Conservation (phyloP, 2,329 filamentous ascomycete species). For the Paramyrothecium sp. region DNA sequence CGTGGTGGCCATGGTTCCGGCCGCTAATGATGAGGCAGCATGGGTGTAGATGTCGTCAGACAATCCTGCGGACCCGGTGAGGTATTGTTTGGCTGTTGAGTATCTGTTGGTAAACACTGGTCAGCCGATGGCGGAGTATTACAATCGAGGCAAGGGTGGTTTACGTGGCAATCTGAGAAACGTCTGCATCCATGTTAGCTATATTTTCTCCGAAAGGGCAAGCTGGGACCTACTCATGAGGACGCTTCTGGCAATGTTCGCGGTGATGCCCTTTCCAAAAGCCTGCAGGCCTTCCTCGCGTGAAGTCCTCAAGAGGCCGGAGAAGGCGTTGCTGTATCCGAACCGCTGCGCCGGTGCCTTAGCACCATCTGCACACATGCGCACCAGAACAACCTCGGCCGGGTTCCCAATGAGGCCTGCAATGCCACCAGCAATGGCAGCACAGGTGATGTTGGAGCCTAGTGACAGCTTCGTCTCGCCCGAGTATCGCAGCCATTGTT, state of each 20-base stretch:
- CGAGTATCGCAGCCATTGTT: constrained; percentile 20
- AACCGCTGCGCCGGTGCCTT: constrained; percentile 33
- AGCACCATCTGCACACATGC: constrained; percentile 45
- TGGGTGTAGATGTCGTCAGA: constrained; percentile 40
- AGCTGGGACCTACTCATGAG: constrained; percentile 37
- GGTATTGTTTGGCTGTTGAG: constrained; percentile 29
- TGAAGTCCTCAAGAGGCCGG: constrained; percentile 29
- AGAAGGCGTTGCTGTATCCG: constrained; percentile 34
- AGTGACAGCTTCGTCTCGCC: constrained; percentile 28
- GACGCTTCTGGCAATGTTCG: constrained; percentile 40
- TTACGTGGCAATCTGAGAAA: constrained; percentile 43
- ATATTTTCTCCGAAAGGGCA: background rate
- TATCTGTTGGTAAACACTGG: constrained; percentile 22
- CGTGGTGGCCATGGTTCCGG: constrained; percentile 45
- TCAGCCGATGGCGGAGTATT: no score
- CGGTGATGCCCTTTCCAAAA: constrained; percentile 34
- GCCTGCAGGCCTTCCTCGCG: constrained; percentile 36
- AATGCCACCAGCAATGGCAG: constrained; percentile 37
- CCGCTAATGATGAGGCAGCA: constrained; percentile 34
- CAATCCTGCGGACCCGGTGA: constrained; percentile 22
- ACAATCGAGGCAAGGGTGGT: constrained; percentile 3
- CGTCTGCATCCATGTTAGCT: constrained; percentile 26
- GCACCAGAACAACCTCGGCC: constrained; percentile 40
- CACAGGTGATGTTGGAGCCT: constrained; percentile 33
- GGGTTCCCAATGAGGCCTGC: constrained; percentile 45